Conservation (phyloP, 1,284 basidiomycete genomes). For the Moesziomyces antarcticus region DNA sequence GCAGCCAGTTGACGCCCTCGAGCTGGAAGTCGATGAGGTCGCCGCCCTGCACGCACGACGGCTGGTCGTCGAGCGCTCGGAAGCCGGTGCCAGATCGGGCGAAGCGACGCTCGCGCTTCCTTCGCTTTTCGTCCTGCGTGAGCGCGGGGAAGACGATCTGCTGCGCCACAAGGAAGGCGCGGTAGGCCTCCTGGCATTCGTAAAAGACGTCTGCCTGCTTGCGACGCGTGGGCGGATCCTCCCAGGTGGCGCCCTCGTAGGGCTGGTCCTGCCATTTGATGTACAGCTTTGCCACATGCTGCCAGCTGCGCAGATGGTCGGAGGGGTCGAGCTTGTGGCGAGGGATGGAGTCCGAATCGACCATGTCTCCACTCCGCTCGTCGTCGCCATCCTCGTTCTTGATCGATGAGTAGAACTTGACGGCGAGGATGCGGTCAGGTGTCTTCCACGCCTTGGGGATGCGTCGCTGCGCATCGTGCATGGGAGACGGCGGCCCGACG, state of each 20-base stretch:
- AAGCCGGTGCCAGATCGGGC: slow-evolving; percentile 45
- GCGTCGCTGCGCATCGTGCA: slow-evolving; percentile 48
- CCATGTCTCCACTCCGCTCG: slow-evolving; percentile 25
- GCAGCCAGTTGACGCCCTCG: slow-evolving; percentile 90
- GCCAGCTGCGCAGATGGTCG: slow-evolving; percentile 34
- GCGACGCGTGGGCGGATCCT: slow-evolving; percentile 78
- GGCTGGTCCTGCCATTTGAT: slow-evolving; percentile 89
- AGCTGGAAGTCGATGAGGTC: slow-evolving; percentile 72
- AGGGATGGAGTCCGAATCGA: slow-evolving; percentile 29
- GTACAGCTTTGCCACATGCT: slow-evolving; percentile 34
- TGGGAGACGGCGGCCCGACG: slow-evolving; percentile 42
- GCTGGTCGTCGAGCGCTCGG: slow-evolving; percentile 68
- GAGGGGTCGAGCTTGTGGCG: slow-evolving; percentile 28
- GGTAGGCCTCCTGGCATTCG: slow-evolving; percentile 77
- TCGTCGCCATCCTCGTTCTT: slow-evolving; percentile 25
- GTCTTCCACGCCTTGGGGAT: slow-evolving; percentile 52
- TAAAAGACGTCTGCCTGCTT: slow-evolving; percentile 73
- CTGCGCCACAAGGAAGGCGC: slow-evolving; percentile 75
- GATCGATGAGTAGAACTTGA: slow-evolving; percentile 36
- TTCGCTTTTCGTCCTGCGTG: slow-evolving; percentile 47
- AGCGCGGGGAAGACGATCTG: slow-evolving; percentile 75
- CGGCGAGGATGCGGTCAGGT: slow-evolving; percentile 54
- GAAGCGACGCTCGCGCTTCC: slow-evolving; percentile 45
- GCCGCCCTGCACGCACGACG: slow-evolving; percentile 69
- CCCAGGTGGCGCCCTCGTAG: slow-evolving; percentile 92